Percentiles rank a stretch among this genome's conserved stretches.
phyloP scores from a whole-genome alignment of 2,329 filamentous ascomycete genomes.

The Alternaria arborescens region DNA sequence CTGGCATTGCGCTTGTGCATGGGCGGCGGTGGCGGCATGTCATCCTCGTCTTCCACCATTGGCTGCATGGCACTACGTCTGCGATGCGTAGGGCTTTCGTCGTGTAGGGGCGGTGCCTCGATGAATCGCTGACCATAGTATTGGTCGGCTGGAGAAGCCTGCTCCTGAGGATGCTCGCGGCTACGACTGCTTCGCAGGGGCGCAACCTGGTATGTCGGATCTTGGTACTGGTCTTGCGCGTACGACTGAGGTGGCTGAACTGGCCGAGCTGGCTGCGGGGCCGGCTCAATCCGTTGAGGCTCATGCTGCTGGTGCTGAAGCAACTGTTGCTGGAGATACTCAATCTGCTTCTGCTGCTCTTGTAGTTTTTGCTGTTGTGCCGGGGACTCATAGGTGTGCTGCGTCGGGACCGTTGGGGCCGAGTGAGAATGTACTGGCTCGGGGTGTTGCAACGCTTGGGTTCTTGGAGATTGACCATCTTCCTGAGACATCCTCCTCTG shows the following conservation, averaged over 20 bases:
- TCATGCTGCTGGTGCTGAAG: slow-evolving; percentile 29
- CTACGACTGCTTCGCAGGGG: slow-evolving; percentile 44
- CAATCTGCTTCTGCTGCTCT: slow-evolving; percentile 22
- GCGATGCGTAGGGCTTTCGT: slow-evolving; percentile 59
- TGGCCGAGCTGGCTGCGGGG: slow-evolving; percentile 15
- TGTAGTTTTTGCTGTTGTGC: slow-evolving; percentile 19
- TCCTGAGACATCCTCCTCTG: slow-evolving; percentile 38
- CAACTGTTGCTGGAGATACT: slow-evolving; percentile 22
- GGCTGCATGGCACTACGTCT: slow-evolving; percentile 64
- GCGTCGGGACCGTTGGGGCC: slow-evolving; percentile 53
- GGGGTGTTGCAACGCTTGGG: slow-evolving; percentile 34
- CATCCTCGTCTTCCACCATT: slow-evolving; percentile 70
- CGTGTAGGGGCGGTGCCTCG: slow-evolving; percentile 29
- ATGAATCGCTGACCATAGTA: slow-evolving; percentile 48
- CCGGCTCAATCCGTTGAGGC: slow-evolving; percentile 19
- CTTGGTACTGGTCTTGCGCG: slow-evolving; percentile 35
- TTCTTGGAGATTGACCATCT: slow-evolving; percentile 35
- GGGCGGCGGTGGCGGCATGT: slow-evolving; percentile 53
- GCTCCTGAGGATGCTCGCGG: slow-evolving; percentile 34
- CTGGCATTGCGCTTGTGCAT: slow-evolving; percentile 49
- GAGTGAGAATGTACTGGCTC: slow-evolving; percentile 56
- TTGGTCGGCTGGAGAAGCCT: slow-evolving; percentile 38
- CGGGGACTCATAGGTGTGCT: slow-evolving; percentile 35
- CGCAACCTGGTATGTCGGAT: slow-evolving; percentile 46
- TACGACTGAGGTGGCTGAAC: slow-evolving; percentile 23